These are phyloP conservation scores for Pleodorina starrii DNA, from an alignment of 139 green algal genomes.

Conservation along the genomic window DNA sequence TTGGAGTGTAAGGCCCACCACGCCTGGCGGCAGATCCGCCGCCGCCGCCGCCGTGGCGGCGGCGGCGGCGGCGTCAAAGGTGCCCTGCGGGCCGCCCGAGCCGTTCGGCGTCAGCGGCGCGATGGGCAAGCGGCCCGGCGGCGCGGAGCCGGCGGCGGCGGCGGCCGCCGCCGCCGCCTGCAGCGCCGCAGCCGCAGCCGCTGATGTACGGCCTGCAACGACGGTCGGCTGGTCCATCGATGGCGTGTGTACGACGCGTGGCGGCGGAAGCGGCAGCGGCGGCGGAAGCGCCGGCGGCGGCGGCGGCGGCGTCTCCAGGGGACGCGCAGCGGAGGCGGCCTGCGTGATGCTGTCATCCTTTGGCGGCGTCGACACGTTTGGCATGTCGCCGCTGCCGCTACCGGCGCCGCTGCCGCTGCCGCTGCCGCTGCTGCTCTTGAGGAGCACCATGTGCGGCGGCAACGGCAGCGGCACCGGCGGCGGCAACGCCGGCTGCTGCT, in stretches of 20 bases:
- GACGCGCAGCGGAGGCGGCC: background rate
- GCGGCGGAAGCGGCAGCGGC: conserved; percentile 5
- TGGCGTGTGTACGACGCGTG: background rate
- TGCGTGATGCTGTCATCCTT: background rate
- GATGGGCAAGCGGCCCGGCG: background rate
- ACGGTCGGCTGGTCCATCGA: conserved; percentile 26
- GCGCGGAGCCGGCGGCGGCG: background rate
- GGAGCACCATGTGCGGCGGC: background rate
- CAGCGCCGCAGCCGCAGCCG: background rate
- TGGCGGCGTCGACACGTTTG: conserved; percentile 21
- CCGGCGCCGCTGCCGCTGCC: background rate
- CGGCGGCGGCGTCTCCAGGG: background rate
- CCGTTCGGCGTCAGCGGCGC: background rate
- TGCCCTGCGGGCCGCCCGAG: background rate
- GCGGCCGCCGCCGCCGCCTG: background rate
- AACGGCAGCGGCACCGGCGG: background rate
- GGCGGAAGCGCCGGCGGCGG: background rate
- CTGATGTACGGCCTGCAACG: background rate
- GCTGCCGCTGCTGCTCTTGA: background rate
- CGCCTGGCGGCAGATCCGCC: background rate
- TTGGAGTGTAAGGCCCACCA: conserved; percentile 16
- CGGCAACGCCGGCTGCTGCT: background rate
- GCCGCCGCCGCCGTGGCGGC: background rate
- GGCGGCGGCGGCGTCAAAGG: background rate
- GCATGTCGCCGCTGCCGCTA: background rate